These are phyloP conservation scores for Sarocladium brachiariae DNA, from an alignment of 2,329 filamentous ascomycete species.

Conservation along the genomic window DNA sequence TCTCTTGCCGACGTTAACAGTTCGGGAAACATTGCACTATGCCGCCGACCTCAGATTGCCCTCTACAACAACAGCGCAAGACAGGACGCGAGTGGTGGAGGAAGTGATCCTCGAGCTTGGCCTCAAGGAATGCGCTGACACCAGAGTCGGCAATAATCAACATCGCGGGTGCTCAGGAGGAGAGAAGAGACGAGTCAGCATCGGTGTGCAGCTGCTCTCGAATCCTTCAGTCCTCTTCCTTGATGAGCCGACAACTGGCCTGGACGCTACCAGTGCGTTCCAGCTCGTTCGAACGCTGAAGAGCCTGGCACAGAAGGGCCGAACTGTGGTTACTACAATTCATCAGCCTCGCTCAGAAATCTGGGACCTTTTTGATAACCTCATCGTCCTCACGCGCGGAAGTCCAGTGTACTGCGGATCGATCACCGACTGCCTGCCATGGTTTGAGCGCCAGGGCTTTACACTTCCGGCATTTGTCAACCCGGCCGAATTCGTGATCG, in stretches of 20 bases:
- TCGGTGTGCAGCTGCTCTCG: constrained; percentile 71
- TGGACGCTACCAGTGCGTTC: constrained; percentile 71
- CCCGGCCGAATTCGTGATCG: constrained; percentile 69
- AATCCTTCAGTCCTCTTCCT: constrained; percentile 73
- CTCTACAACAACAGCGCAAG: constrained; percentile 49
- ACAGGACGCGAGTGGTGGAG: constrained; percentile 60
- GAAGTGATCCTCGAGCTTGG: constrained; percentile 71
- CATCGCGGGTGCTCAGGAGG: constrained; percentile 74
- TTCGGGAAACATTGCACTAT: constrained; percentile 68
- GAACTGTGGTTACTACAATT: constrained; percentile 67
- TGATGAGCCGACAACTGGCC: constrained; percentile 71
- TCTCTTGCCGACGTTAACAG: constrained; percentile 64
- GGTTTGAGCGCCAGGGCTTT: constrained; percentile 57
- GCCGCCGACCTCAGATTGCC: constrained; percentile 66
- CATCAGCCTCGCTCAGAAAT: constrained; percentile 76
- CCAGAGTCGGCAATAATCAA: constrained; percentile 61
- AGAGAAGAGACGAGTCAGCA: constrained; percentile 69
- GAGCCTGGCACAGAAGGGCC: constrained; percentile 56
- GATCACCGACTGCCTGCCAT: constrained; percentile 49
- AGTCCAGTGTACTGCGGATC: constrained; percentile 62
- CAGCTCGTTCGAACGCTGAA: constrained; percentile 68
- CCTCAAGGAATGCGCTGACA: constrained; percentile 70
- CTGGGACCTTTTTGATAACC: constrained; percentile 68
- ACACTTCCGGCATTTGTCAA: constrained; percentile 66
- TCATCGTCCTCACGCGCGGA: constrained; percentile 62